Evolutionary conservation across 176 grass and related monocot genomes (phyloP), one percentile per base, ranked within the genome.

Genomic region (Themeda triandra): DNA sequence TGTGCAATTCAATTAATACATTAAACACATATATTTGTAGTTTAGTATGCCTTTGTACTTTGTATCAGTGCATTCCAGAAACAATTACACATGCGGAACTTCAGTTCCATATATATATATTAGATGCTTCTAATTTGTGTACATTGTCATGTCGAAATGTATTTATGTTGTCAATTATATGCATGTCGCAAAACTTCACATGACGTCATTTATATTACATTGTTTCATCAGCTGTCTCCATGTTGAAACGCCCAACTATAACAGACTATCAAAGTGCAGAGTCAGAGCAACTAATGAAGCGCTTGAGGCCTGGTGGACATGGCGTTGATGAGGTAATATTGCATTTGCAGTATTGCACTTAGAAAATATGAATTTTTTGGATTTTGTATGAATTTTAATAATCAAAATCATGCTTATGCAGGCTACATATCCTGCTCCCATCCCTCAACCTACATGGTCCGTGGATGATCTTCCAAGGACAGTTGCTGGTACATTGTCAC

Each of bases 241-340:
- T 95, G 35, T 81, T 93, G 80, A 98, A 95, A 87, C 91, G 93
- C 17, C 80, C 91, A 77, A 88, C 89, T 82, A 90, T 98, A 87
- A 83, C 83, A 83, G 93, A 98, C 49, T 98, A 95, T 91, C 96
- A 95, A 85, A 98, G 90, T 69, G 91, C 93, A 56, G 96, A 95
- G 71, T 89, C 96, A 18, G 96, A 98, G 65, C 92, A 94, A 66
- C 85, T 95, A 82, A 98, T 98, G 96, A 95, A 98, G 89, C 91
- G 93, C 67, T 59, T 95, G 65, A 88, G 93, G 71, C 93, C 93
- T 71, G 13, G 42, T 76, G 85, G 82, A 44, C 95, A 95, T 92
- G 83, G 90, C 49, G 71, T 90, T 77, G 95, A 95, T 77, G 96
- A 98, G 96, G 96, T 98, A 90, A 90, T 71, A 30, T 75, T 63